A percentile compares a stretch with the other conserved stretches of the same genome.
phyloP scores from a whole-genome alignment of 75 land plant species.

The Cunninghamia lanceolata region DNA sequence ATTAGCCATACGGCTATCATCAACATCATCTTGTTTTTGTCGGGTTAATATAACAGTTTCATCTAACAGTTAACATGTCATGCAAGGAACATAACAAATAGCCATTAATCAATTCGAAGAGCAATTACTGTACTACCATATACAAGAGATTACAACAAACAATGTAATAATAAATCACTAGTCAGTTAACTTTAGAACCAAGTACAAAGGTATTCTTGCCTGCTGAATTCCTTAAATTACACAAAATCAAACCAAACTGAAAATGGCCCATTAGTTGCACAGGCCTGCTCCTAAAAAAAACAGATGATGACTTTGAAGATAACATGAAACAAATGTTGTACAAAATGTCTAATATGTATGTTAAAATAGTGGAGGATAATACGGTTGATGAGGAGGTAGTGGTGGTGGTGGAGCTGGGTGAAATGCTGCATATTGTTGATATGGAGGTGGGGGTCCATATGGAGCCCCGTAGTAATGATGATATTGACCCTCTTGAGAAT shows the following conservation, averaged over 20 bases:
- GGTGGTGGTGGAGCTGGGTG: conserved; percentile 13
- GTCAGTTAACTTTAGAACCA: not conserved
- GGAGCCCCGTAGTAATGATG: conserved; percentile 35
- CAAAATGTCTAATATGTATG: not conserved
- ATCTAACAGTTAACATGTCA: not conserved
- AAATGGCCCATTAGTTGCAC: not conserved
- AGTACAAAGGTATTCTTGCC: not conserved
- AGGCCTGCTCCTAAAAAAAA: not conserved
- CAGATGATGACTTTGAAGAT: not conserved
- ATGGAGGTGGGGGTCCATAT: conserved; percentile 40
- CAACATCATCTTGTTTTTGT: not conserved
- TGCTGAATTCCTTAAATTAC: not conserved
- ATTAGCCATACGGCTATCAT: not conserved
- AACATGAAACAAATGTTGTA: not conserved
- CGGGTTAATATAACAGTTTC: not conserved
- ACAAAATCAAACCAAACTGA: not conserved
- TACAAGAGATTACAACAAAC: not conserved
- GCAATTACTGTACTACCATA: not conserved
- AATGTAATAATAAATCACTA: not conserved
- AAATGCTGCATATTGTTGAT: conserved; percentile 32
- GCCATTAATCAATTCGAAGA: not conserved
- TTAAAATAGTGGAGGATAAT: conserved; percentile 7
- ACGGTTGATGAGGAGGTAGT: not conserved
- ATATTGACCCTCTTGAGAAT: conserved; percentile 33
- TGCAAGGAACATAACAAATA: not conserved